Base-by-base conservation (phyloP, 257 asterid species). In the Catharanthus roseus region DNA sequence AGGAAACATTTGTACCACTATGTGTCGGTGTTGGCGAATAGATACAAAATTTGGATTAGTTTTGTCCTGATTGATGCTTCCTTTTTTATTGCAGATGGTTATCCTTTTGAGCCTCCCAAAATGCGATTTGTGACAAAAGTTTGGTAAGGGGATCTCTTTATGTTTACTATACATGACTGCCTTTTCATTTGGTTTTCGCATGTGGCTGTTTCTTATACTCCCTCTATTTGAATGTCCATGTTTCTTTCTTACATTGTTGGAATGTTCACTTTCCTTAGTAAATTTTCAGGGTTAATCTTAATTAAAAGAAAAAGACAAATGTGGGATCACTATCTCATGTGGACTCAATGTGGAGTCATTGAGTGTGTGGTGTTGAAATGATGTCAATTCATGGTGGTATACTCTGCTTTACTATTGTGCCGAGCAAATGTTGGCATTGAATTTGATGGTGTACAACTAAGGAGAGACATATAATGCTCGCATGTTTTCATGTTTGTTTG, bases 31-130 rank as follows among this genome's bases (percentile, higher is more conserved):
- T 18, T 61, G 12, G 67, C 26, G 4, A 12, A 60, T 61, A 16
- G 36, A 36, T 33, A 18, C 6, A 55, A 29, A 19, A 44, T 28
- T 13, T 39, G 28, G 33, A 44, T 61, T 39, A 50, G 31, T 51
- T 23, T 44, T 31, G 23, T 69, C 65, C 6, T 28, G 50, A 31
- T 44, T 49, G 19, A 42, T 26, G 15, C 12, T n/a, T 54, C 23
- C 23, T 42, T 60, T 69, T 50, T 72, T 60, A 75, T 77, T 86
- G 87, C 96, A 93, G 99, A 84, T 82, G 96, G 96, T 38, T 93
- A 93, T 80, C 99, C 99, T 24, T 93, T 93, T 34, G 96, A 89
- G 85, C 99, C 99, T 70, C 99, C 99, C 45, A 91, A 86, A 77
- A 93, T 93, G 99, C 80, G 67, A 75, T 93, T 93, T 70, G 82